These are phyloP conservation scores for Penicillium robsamsonii DNA, from an alignment of 495 filamentous ascomycete species.

Conservation along the genomic window DNA sequence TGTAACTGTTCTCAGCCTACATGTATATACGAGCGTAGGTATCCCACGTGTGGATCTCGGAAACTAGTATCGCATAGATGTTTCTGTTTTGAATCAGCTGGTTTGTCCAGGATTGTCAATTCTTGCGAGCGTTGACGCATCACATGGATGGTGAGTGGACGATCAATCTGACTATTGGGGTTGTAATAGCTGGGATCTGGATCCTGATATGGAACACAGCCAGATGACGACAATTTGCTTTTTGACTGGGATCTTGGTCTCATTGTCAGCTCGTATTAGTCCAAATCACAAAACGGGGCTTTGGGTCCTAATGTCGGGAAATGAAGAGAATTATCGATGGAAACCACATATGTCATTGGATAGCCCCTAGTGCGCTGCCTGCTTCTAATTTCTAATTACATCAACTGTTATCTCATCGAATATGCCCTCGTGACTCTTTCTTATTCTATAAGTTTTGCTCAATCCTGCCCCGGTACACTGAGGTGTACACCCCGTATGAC, in stretches of 20 bases:
- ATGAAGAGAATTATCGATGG: not conserved
- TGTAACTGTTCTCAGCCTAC: not conserved
- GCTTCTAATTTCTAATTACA: not conserved
- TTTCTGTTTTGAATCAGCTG: not conserved
- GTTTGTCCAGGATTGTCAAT: not conserved
- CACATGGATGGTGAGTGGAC: not conserved
- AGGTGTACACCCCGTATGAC: not conserved
- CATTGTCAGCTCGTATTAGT: slow-evolving; percentile 7
- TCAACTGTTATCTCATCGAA: not conserved
- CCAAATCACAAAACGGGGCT: slow-evolving; percentile 4
- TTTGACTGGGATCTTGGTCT: not conserved
- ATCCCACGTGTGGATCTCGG: not conserved
- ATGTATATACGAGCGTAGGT: slow-evolving; percentile 2
- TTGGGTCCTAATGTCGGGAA: not conserved
- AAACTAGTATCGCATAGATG: not conserved
- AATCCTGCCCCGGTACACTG: not conserved
- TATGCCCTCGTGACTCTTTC: not conserved
- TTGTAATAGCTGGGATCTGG: slow-evolving; percentile 1
- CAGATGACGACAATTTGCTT: not conserved
- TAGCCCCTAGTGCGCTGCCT: not conserved
- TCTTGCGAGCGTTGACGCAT: slow-evolving; percentile 1
- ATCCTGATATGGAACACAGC: not conserved
- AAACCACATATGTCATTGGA: not conserved
- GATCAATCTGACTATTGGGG: not conserved
- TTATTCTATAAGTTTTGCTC: slow-evolving; percentile 2